phyloP scores from a whole-genome alignment of 2,329 filamentous ascomycete species.

The Neonectria magnoliae region DNA sequence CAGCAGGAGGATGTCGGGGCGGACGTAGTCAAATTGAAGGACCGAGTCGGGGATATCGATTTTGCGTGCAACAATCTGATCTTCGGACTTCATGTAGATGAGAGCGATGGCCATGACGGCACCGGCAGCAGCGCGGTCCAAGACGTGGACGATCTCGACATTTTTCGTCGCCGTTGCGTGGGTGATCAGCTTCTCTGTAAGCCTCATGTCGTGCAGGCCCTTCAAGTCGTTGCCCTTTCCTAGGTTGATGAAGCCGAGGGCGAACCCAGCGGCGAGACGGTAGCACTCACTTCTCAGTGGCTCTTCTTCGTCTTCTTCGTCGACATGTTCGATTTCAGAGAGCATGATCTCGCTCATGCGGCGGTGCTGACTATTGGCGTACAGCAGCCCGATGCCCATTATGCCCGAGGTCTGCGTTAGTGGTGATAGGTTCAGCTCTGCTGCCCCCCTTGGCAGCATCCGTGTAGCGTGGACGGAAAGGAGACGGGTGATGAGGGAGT shows the following conservation, averaged over 20 bases:
- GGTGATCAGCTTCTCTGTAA: slow-evolving; percentile 87
- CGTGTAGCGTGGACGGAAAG: slow-evolving; percentile 95
- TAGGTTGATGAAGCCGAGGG: slow-evolving; percentile 93
- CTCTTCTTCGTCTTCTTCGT: slow-evolving; percentile 83
- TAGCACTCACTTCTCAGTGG: slow-evolving; percentile 94
- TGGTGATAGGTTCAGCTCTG: slow-evolving; percentile 91
- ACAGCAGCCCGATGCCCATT: slow-evolving; percentile 95
- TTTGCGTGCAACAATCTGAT: slow-evolving; percentile 86
- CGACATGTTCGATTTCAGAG: slow-evolving; percentile 91
- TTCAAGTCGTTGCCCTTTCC: slow-evolving; percentile 89
- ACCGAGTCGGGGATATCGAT: slow-evolving; percentile 91
- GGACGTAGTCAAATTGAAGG: slow-evolving; percentile 93
- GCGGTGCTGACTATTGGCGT: slow-evolving; percentile 94
- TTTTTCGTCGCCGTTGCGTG: slow-evolving; percentile 90
- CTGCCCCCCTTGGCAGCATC: slow-evolving; percentile 91
- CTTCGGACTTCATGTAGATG: slow-evolving; percentile 97
- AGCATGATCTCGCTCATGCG: slow-evolving; percentile 99
- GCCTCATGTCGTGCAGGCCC: slow-evolving; percentile 91
- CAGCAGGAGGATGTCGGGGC: slow-evolving; percentile 90
- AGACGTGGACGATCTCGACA: slow-evolving; percentile 89
- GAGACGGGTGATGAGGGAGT: slow-evolving; percentile 90
- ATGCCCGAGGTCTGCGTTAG: slow-evolving; percentile 95
- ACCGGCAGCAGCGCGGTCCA: slow-evolving; percentile 93
- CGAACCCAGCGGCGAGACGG: slow-evolving; percentile 90
- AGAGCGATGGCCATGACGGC: slow-evolving; percentile 89